These are phyloP conservation scores for Picea engelmannii DNA, from an alignment of 83 land plant genomes.

Conservation along the genomic window DNA sequence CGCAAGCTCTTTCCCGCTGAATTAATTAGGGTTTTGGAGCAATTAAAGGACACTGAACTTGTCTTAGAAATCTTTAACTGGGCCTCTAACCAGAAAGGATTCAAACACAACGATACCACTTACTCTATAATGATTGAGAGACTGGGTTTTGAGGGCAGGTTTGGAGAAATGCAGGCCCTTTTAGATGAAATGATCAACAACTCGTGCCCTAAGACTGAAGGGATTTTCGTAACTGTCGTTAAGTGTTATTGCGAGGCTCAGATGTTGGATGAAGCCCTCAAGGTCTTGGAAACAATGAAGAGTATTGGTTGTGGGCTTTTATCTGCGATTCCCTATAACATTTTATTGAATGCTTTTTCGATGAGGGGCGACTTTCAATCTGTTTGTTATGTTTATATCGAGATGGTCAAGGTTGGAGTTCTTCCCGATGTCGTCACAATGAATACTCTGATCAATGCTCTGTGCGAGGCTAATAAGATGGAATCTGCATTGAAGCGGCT, in stretches of 20 bases:
- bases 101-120: slow-evolving; percentile 19
- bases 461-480: slow-evolving; percentile 19
- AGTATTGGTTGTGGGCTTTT: slow-evolving; percentile 5
- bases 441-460: slow-evolving; percentile 35
- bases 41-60: slow-evolving; percentile 13
- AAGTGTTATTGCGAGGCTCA: slow-evolving; percentile 15
- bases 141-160: slow-evolving; percentile 24
- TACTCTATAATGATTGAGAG: slow-evolving; percentile 24
- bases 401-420: slow-evolving; percentile 42
- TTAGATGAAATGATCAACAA: slow-evolving; percentile 23
- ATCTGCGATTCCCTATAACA: slow-evolving; percentile 22
- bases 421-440: slow-evolving; percentile 42
- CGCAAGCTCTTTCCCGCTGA: slow-evolving; percentile 18
- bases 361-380: slow-evolving; percentile 19
- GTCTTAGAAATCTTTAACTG: slow-evolving; percentile 31
- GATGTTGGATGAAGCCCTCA: slow-evolving; percentile 25
- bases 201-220: slow-evolving; percentile 2
- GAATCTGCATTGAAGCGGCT: slow-evolving; percentile 36
- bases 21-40: slow-evolving; percentile 22
- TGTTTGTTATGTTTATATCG: slow-evolving; percentile 39
- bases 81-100: slow-evolving; percentile 24
- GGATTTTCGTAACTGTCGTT: slow-evolving; percentile 20
- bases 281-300: slow-evolving; percentile 27
- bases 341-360: slow-evolving; percentile 27
- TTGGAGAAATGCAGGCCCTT: slow-evolving; percentile 26